A percentile compares a stretch with the other conserved stretches of the same genome.
Evolutionary conservation across 2,329 filamentous ascomycete genomes (phyloP).

Genomic region (Juglanconis oblonga): DNA sequence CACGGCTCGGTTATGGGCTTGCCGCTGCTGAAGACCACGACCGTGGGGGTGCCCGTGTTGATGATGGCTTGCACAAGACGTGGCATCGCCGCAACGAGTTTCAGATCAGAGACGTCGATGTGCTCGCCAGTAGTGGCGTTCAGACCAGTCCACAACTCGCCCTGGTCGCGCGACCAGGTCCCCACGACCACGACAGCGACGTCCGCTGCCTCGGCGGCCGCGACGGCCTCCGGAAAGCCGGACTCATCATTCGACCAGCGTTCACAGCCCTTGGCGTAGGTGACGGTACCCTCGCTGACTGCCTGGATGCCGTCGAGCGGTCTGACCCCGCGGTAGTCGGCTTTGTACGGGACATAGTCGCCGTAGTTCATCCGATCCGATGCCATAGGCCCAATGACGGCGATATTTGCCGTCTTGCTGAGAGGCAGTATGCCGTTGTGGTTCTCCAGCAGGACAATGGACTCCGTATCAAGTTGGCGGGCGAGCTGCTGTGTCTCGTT

Average conservation of each 20-base stretch:
- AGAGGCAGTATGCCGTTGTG: conserved; percentile 51
- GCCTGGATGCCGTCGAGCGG: conserved; percentile 67
- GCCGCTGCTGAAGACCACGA: conserved; percentile 66
- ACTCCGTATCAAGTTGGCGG: conserved; percentile 61
- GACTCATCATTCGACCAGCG: conserved; percentile 69
- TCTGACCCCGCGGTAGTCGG: conserved; percentile 63
- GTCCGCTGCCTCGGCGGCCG: conserved; percentile 63
- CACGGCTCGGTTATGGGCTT: conserved; percentile 72
- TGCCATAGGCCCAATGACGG: conserved; percentile 74
- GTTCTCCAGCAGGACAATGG: conserved; percentile 60
- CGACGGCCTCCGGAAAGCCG: conserved; percentile 64
- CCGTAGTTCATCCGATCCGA: conserved; percentile 63
- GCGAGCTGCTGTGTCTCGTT: conserved; percentile 56
- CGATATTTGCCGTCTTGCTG: conserved; percentile 63
- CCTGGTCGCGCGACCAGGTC: conserved; percentile 72
- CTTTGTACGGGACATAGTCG: conserved; percentile 47
- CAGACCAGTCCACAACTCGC: conserved; percentile 65
- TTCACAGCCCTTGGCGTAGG: conserved; percentile 68
- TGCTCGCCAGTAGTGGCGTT: conserved; percentile 76
- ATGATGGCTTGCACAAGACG: conserved; percentile 65
- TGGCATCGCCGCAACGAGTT: conserved; percentile 68
- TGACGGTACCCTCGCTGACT: conserved; percentile 57
- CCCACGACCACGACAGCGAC: conserved; percentile 72
- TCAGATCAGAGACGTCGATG: conserved; percentile 61
- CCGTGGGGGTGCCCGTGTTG: conserved; percentile 63